Conservation (phyloP, 164 flowering plant genomes). For the Warburgia ugandensis region DNA sequence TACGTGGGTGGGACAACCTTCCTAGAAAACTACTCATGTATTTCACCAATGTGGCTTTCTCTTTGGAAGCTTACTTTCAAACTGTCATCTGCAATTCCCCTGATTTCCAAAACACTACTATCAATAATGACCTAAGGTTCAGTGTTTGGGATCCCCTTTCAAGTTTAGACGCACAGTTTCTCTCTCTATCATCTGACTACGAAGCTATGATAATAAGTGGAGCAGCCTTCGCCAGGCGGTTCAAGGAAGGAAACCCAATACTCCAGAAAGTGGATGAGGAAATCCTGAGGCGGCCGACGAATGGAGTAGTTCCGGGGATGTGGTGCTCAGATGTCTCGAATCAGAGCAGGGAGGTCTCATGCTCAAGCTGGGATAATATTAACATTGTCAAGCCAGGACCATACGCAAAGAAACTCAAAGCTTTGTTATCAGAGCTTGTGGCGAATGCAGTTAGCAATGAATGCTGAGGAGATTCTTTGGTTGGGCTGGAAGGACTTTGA, state of each 20-base stretch:
- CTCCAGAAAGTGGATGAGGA: conserved; percentile 27
- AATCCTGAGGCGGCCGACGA: conserved; percentile 18
- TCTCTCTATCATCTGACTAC: conserved; percentile 11
- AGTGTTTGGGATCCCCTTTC: conserved; percentile 6
- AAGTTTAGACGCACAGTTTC: conserved; percentile 10
- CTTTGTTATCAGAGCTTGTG: conserved; percentile 33
- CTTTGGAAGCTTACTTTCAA: conserved; percentile 46
- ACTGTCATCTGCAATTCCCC: conserved; percentile 46
- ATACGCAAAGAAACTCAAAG: conserved; percentile 42
- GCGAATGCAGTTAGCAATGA: conserved; percentile 34
- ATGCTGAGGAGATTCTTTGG: too few relatives aligned
- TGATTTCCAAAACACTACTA: conserved; percentile 34
- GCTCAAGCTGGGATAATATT: conserved; percentile 76
- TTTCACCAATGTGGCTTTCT: conserved; percentile 30
- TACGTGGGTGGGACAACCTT: conserved; percentile 47
- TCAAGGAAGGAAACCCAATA: conserved; percentile 17
- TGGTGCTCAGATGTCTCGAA: conserved; percentile 24
- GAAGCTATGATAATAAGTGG: conserved; percentile 13
- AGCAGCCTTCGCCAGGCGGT: conserved; percentile 34
- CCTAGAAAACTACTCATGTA: conserved; percentile 48
- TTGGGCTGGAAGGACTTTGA: too few relatives aligned
- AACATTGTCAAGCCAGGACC: conserved; percentile 62
- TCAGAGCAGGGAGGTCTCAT: conserved; percentile 48
- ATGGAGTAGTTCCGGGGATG: conserved; percentile 27
- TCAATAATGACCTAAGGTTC: conserved; percentile 30